Evolutionary conservation across 345 rosid genomes (phyloP), one percentile per base, ranked within the genome.

Genomic region (Draba incana): DNA sequence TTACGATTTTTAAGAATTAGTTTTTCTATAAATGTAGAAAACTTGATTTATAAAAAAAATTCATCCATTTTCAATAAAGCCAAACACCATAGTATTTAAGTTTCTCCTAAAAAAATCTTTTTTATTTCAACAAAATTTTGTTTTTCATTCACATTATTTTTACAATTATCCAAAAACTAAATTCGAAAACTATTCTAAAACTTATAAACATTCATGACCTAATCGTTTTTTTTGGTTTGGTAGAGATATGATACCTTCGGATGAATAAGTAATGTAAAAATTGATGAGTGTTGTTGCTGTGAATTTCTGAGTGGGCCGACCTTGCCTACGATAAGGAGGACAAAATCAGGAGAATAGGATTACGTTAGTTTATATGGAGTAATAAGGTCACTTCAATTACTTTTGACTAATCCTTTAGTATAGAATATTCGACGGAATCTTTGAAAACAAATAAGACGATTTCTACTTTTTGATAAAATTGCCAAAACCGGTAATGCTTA

Each of bases 271-370:
- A 44, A 31, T 12, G 48, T 37, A 35, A 35, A 55, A 55, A n/a
- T 8, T 23, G 25, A n/a, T 13, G 5, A 20, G 48, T 41, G 25
- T 10, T 42, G 20, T 61, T 42, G 55, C n/a, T 70, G 75, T 70
- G 14, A 52, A 30, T 52, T 52, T 52, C 16, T 70, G 2, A 70
- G 62, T 70, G 75, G 75, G 48, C 63, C 75, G 75, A 70, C 69
- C n/a, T 4, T 62, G 63, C 56, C 35, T 35, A 62, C 62, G 33
- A 12, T 53, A 11, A 14, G 56, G 54, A 44, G 4, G 59, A 57
- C 57, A 64, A 64, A 55, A 47, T 38, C 8, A 4, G n/a, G 20
- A 37, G 1, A 15, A 12, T 15, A 38, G 64, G 65, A 72, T 72
- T 57, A 47, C 39, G 70, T 63, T 48, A 27, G 13, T 64, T 71